Conservation (phyloP, 176 grass and related monocot species). For the Phragmites australis region DNA sequence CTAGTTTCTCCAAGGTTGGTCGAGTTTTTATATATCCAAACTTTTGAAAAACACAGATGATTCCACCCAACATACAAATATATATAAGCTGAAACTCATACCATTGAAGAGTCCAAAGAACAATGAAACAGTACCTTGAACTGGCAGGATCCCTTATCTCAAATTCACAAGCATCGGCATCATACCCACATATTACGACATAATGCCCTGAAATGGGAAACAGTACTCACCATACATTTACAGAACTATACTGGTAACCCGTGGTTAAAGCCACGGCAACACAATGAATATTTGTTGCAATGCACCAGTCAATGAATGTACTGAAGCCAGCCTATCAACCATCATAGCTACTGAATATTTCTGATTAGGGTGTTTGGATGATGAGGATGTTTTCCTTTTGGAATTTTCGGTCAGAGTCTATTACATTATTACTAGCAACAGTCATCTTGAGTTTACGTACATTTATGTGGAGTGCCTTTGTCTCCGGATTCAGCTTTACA, state of each 20-base stretch:
- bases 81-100: neutral
- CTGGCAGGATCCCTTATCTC: constrained; percentile 98
- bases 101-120: neutral
- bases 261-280: neutral
- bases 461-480: too few species aligned
- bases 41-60: neutral
- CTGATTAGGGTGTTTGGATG: neutral
- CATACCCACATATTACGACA: constrained; percentile 94
- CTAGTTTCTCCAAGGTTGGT: too few species aligned
- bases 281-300: neutral
- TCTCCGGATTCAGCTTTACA: too few species aligned
- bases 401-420: too few species aligned
- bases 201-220: constrained; percentile 70
- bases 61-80: neutral
- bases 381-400: neutral
- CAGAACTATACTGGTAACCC: neutral
- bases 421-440: too few species aligned
- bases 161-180: constrained; percentile 82
- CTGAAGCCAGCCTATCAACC: neutral
- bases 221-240: constrained; percentile 7
- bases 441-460: too few species aligned
- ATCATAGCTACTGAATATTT: neutral
- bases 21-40: too few species aligned
- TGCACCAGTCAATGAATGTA: neutral
- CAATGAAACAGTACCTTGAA: constrained; percentile 58